Evolutionary conservation across 2,329 filamentous ascomycete genomes (phyloP).

Genomic region (Aspergillus neoniger): DNA sequence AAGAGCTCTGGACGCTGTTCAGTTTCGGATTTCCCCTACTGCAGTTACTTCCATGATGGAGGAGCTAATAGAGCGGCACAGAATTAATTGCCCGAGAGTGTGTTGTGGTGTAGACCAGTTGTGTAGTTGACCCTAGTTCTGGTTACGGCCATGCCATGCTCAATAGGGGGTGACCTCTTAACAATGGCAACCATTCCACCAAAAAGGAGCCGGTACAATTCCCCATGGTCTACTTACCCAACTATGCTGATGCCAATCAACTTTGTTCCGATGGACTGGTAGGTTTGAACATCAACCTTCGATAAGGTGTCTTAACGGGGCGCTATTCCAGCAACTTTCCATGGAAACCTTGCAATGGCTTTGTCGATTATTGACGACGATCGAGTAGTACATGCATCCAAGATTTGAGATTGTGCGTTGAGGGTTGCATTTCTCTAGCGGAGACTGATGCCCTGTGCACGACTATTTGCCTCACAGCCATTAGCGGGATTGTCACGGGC

Average conservation of each 20-base stretch:
- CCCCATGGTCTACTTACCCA: background rate
- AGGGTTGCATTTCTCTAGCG: background rate
- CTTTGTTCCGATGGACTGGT: background rate
- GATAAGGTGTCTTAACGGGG: background rate
- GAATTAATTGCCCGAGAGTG: background rate
- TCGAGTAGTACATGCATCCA: slow-evolving; percentile 7
- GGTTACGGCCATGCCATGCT: background rate
- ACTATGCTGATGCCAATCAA: background rate
- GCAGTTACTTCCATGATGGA: background rate
- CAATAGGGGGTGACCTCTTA: background rate
- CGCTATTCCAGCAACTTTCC: slow-evolving; percentile 1
- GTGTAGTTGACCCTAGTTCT: background rate
- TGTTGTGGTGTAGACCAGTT: background rate
- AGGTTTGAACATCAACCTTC: background rate
- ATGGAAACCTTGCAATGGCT: slow-evolving; percentile 9
- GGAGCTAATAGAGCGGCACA: background rate
- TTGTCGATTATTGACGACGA: slow-evolving; percentile 16
- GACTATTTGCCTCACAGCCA: slow-evolving; percentile 5
- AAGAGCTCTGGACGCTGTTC: background rate
- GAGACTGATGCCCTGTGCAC: slow-evolving; percentile 1
- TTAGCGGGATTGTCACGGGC: background rate
- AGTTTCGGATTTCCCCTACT: background rate
- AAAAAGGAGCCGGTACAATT: background rate
- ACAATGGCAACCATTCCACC: background rate
- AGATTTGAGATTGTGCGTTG: slow-evolving; percentile 1